Evolutionary conservation across 495 filamentous ascomycete species (phyloP).

Genomic region (Aspergillus steynii): DNA sequence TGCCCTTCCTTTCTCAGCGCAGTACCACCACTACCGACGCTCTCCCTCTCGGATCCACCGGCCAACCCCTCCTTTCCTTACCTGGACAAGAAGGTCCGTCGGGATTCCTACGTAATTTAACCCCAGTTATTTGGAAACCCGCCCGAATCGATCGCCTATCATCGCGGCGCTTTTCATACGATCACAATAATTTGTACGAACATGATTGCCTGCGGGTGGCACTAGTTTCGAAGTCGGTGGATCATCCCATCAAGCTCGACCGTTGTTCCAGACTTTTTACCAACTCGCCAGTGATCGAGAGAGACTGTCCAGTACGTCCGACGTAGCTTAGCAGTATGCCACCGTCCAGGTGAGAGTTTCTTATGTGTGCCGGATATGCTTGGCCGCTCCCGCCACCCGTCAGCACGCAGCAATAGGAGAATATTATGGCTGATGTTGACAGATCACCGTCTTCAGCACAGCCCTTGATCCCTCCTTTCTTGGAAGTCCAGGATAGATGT

Average conservation of each 20-base stretch:
- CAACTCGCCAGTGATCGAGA: conserved; percentile 4
- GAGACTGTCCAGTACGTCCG: background rate
- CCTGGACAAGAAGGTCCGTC: conserved; percentile 5
- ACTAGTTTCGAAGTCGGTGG: conserved; percentile 8
- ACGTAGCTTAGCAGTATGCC: no score
- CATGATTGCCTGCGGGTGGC: conserved; percentile 7
- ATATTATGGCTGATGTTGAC: conserved; percentile 20
- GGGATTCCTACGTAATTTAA: conserved; percentile 11
- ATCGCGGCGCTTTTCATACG: conserved; percentile 4
- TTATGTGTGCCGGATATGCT: conserved; percentile 10
- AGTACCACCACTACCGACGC: background rate
- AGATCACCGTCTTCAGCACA: conserved; percentile 16
- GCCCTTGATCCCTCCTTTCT: background rate
- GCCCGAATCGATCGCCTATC: conserved; percentile 8
- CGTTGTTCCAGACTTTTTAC: conserved; percentile 20
- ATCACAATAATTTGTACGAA: conserved; percentile 9
- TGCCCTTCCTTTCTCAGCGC: background rate
- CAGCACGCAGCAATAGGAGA: conserved; percentile 24
- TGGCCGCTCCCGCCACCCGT: conserved; percentile 17
- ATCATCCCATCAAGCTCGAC: conserved; percentile 14
- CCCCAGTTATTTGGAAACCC: conserved; percentile 12
- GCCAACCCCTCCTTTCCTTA: conserved; percentile 21
- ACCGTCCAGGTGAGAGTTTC: conserved; percentile 9
- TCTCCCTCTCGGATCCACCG: conserved; percentile 10
- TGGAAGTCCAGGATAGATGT: background rate